Base-by-base conservation (phyloP, 2,329 filamentous ascomycete genomes). In the Corynespora cassiicola region DNA sequence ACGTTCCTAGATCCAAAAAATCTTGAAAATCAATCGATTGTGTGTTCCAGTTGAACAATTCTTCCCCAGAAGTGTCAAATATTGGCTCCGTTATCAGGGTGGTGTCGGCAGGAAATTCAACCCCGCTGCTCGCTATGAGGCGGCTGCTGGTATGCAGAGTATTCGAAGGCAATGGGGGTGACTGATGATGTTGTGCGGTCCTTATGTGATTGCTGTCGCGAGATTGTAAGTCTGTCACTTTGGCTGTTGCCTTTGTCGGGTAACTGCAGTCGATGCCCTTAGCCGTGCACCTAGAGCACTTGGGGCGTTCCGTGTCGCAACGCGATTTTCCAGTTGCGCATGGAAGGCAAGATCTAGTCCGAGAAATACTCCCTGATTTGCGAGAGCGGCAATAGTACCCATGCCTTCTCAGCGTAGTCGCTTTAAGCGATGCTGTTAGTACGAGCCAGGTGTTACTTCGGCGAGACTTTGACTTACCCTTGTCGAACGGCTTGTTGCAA, bases 321-420 rank as follows among this genome's bases (percentile, higher is more conserved):
- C 66, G 65, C 10, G 55, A 50, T 52, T 74, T 74, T 2, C 42
- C 47, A 52, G 42, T 64, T 3, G 59, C 66, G 50, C 71, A 74
- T 22, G 58, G 49, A 12, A 65, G 36, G 50, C 71, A 74, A 30
- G 71, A 71, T 22, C 68, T 57, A 44, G 56, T 22, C 9, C 65
- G 56, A 30, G 31, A 39, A 14, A 44, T 44, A 28, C 12, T 44
- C 26, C 53, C 51, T 31, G 20, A 36, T 47, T 48, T 63, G 45
- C 68, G 57, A 52, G 70, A 70, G 14, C 71, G 69, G 47, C 71
- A 75, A 26, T 74, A 74, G 45, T 74, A 75, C 28, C 66, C 65
- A 59, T 75, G 71, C 55, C 72, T 68, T 49, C 72, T 74, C 41
- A 73, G 43, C 7, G 71, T 70, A 7, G 71, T 63, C 29, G 61